A percentile compares a stretch with the other conserved stretches of the same genome.
Evolutionary conservation across 202 grass and related monocot genomes (phyloP).

Genomic region (Sporobolus alterniflorus): DNA sequence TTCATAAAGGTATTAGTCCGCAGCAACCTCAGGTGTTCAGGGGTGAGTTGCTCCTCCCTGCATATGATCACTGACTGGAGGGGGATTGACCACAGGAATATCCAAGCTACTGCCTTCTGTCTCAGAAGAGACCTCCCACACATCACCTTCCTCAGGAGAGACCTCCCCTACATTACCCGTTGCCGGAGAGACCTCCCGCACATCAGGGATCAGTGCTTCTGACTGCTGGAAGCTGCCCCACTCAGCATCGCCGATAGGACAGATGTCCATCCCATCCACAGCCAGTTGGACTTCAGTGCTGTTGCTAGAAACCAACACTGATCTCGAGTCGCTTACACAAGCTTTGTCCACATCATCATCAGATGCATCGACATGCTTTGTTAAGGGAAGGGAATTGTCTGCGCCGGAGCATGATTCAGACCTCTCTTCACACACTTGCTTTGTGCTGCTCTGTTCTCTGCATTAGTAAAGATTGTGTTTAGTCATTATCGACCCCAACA

Average conservation of each 20-base stretch:
- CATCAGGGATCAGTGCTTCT: conserved; percentile 74
- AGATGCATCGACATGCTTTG: conserved; percentile 81
- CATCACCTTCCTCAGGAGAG: conserved; percentile 43
- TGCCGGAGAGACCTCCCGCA: conserved; percentile 79
- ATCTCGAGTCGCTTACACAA: conserved; percentile 71
- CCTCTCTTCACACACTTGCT: conserved; percentile 73
- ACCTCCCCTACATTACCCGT: conserved; percentile 77
- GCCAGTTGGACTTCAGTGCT: conserved; percentile 60
- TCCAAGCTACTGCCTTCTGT: conserved; percentile 77
- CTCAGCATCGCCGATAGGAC: conserved; percentile 62
- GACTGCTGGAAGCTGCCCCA: conserved; percentile 64
- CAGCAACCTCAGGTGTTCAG: conserved; percentile 15
- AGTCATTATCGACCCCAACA: not conserved
- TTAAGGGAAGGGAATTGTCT: conserved; percentile 67
- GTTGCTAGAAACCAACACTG: conserved; percentile 54
- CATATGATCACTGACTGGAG: conserved; percentile 49
- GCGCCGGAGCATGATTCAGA: conserved; percentile 70
- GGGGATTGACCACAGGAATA: conserved; percentile 75
- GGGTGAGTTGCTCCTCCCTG: conserved; percentile 53
- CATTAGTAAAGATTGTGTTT: conserved; percentile 13
- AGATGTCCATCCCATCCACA: conserved; percentile 77
- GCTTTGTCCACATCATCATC: conserved; percentile 96
- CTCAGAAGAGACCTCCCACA: conserved; percentile 75
- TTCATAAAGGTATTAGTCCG: conserved; percentile 10
- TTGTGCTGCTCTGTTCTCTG: conserved; percentile 80